These are phyloP conservation scores for Emmonsiellopsis sp. DNA, from an alignment of 2,329 filamentous ascomycete species.

Conservation along the genomic window DNA sequence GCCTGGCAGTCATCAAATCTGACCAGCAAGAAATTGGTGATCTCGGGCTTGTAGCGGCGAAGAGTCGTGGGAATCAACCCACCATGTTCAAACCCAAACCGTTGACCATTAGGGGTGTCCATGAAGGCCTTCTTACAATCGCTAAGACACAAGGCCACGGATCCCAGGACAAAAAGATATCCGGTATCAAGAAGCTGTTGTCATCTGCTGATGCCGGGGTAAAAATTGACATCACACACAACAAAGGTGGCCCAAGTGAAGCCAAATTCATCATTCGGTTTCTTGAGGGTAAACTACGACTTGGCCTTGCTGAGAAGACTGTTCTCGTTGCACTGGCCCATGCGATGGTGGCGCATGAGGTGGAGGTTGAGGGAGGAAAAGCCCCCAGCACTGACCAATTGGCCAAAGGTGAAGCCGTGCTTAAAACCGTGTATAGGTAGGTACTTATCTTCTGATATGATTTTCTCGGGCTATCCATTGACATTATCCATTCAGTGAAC, in stretches of 20 bases:
- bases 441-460: constrained; percentile 13
- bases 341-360: constrained; percentile 77
- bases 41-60: constrained; percentile 85
- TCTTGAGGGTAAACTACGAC: constrained; percentile 83
- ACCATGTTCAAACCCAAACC: constrained; percentile 98
- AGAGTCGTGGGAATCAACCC: constrained; percentile 87
- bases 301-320: constrained; percentile 86
- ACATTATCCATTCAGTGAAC: constrained; percentile 51
- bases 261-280: constrained; percentile 91
- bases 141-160: constrained; percentile 80
- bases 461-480: neutral
- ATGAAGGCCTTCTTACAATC: constrained; percentile 78
- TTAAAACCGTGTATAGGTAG: constrained; percentile 86
- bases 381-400: constrained; percentile 66
- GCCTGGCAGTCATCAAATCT: constrained; percentile 78
- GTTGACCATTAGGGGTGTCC: constrained; percentile 76
- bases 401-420: constrained; percentile 70
- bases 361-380: constrained; percentile 57
- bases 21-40: constrained; percentile 97
- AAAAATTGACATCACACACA: constrained; percentile 73
- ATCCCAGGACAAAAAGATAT: constrained; percentile 82
- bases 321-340: constrained; percentile 85
- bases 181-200: constrained; percentile 92
- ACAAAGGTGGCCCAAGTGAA: constrained; percentile 90
- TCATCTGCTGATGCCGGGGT: constrained; percentile 70